phyloP scores from a whole-genome alignment of 73 alveolate species.

The Tetrahymena elliotti region DNA sequence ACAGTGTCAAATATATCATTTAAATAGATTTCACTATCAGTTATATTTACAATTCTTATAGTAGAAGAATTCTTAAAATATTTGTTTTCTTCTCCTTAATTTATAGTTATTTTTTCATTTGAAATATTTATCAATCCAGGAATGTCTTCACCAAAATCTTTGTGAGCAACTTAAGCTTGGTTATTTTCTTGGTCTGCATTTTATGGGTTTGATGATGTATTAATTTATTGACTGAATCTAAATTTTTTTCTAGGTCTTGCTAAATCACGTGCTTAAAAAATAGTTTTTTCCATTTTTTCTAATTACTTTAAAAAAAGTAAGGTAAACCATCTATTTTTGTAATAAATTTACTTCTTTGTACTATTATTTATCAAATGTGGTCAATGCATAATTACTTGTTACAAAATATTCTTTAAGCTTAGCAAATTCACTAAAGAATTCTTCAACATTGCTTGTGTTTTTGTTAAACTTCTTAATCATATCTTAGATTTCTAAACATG shows the following conservation, averaged over 20 bases:
- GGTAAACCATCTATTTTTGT: background rate
- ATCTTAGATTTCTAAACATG: background rate
- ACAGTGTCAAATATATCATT: slow-evolving; percentile 65
- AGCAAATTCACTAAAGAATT: slow-evolving; percentile 19
- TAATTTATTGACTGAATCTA: slow-evolving; percentile 4
- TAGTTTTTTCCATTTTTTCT: slow-evolving; percentile 27
- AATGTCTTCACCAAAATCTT: background rate
- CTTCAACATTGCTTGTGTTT: background rate
- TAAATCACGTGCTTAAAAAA: slow-evolving; percentile 1
- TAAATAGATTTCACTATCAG: slow-evolving; percentile 43
- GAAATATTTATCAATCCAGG: background rate
- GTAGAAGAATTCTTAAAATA: background rate
- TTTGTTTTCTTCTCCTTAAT: background rate
- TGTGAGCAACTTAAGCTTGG: background rate
- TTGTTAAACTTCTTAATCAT: slow-evolving; percentile 15
- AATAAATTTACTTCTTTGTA: slow-evolving; percentile 28
- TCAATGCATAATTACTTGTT: slow-evolving; percentile 22
- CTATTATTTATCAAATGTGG: slow-evolving; percentile 26
- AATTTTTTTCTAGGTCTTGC: slow-evolving; percentile 22
- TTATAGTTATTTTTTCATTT: background rate
- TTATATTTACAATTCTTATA: background rate
- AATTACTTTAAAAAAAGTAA: background rate
- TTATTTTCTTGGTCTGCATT: background rate
- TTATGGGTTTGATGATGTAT: background rate
- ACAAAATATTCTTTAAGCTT: slow-evolving; percentile 14